Evolutionary conservation across 1,284 basidiomycete species (phyloP).

Genomic region (Ceratobasidium sp.): DNA sequence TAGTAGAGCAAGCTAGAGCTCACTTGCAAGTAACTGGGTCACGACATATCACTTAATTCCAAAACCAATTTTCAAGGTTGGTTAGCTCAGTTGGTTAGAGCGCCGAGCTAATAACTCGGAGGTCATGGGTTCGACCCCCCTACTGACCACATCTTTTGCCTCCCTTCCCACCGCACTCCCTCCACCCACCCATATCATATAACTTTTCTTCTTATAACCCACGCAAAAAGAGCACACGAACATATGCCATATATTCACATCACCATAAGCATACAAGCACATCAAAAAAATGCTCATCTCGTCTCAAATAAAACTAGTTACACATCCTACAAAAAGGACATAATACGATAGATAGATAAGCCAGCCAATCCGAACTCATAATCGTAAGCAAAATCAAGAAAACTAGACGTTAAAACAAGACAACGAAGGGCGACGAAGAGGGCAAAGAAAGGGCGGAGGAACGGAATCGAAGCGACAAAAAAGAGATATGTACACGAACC

Average conservation of each 20-base stretch:
- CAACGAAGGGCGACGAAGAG: neutral
- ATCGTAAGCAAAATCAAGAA: neutral
- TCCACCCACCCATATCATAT: too few species aligned
- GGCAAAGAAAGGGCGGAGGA: neutral
- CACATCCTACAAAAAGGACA: neutral
- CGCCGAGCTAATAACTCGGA: too few species aligned
- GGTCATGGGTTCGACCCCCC: too few species aligned
- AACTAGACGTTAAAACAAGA: neutral
- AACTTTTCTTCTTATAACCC: too few species aligned
- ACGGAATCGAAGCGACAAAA: neutral
- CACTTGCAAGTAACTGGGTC: too few species aligned
- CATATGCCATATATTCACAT: neutral
- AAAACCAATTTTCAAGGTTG: too few species aligned
- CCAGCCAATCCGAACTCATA: neutral
- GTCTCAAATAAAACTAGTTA: conserved; percentile 5
- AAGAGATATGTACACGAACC: conserved; percentile 27
- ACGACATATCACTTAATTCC: too few species aligned
- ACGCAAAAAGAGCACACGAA: neutral
- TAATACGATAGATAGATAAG: conserved; percentile 19
- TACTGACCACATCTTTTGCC: too few species aligned
- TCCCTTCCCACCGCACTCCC: too few species aligned
- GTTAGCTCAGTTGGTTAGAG: too few species aligned
- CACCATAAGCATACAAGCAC: conserved; percentile 9
- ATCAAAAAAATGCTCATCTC: neutral
- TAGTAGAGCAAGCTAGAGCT: too few species aligned